These are phyloP conservation scores for Gryganskiella cystojenkinii DNA, from an alignment of 192 early-diverging fungal genomes.

Conservation along the genomic window DNA sequence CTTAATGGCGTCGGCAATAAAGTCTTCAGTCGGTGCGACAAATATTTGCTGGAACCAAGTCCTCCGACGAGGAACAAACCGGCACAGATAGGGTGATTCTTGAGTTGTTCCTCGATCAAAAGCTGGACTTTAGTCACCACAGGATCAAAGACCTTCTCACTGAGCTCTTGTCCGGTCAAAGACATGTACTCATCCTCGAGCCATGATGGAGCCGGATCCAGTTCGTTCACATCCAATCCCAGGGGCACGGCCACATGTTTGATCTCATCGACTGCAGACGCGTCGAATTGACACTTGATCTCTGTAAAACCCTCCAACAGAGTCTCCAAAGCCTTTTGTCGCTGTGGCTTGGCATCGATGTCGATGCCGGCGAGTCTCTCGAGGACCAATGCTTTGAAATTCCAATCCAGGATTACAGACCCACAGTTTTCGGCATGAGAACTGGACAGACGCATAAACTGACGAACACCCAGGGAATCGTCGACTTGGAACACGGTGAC, in stretches of 20 bases:
- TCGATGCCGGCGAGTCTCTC: constrained; percentile 22
- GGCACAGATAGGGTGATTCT: constrained; percentile 17
- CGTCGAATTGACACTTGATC: constrained; percentile 33
- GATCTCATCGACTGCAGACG: constrained; percentile 11
- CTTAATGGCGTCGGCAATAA: background rate
- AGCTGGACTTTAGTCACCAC: constrained; percentile 27
- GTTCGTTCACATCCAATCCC: constrained; percentile 25
- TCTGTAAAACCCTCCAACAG: constrained; percentile 26
- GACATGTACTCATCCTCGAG: constrained; percentile 47
- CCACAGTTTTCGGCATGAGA: constrained; percentile 33
- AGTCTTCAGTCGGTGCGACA: constrained; percentile 19
- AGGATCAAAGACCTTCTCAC: constrained; percentile 54
- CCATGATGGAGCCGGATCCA: constrained; percentile 23
- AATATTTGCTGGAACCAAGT: constrained; percentile 53
- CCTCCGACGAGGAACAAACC: constrained; percentile 58
- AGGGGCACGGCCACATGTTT: constrained; percentile 26
- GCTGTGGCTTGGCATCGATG: constrained; percentile 24
- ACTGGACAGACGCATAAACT: constrained; percentile 28
- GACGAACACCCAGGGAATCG: constrained; percentile 29
- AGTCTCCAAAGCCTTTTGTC: constrained; percentile 37
- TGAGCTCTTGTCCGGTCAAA: constrained; percentile 36
- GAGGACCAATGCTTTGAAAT: constrained; percentile 29
- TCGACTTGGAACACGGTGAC: constrained; percentile 48
- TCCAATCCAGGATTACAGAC: constrained; percentile 25
- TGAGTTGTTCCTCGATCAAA: constrained; percentile 47